Conservation (phyloP, 1,284 basidiomycete genomes). For the Trametes sp. region DNA sequence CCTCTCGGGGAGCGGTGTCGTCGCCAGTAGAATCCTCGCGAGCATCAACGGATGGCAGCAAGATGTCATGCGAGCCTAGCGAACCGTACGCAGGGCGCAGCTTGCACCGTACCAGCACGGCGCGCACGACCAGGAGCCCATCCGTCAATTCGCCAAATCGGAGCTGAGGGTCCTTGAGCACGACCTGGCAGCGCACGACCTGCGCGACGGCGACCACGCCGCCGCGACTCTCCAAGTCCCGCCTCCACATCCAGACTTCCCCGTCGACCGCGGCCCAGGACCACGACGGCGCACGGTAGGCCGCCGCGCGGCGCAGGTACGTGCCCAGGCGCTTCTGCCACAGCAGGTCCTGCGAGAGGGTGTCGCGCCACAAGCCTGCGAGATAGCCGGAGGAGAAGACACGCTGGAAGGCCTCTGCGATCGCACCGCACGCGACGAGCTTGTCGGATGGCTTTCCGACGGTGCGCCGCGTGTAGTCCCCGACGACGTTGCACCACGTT, state of each 20-base stretch:
- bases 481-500: conserved; percentile 22
- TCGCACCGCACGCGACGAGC: conserved; percentile 23
- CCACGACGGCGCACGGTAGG: too few species aligned
- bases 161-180: background rate
- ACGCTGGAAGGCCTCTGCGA: conserved; percentile 21
- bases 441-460: conserved; percentile 23
- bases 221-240: background rate
- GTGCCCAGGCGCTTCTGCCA: conserved; percentile 9
- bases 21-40: too few species aligned
- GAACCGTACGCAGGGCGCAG: too few species aligned
- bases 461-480: conserved; percentile 23
- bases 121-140: background rate
- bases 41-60: too few species aligned
- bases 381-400: too few species aligned
- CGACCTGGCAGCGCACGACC: background rate
- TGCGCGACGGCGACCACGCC: background rate
- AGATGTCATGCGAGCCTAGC: too few species aligned
- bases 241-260: background rate
- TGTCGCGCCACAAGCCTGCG: conserved; percentile 24
- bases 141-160: background rate
- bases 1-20: too few species aligned
- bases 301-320: conserved; percentile 14
- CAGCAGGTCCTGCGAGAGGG: conserved; percentile 20
- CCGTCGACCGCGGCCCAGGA: conserved; percentile 21
- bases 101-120: too few species aligned